phyloP scores from a whole-genome alignment of 2,329 filamentous ascomycete species.

The Nakataea oryzae region DNA sequence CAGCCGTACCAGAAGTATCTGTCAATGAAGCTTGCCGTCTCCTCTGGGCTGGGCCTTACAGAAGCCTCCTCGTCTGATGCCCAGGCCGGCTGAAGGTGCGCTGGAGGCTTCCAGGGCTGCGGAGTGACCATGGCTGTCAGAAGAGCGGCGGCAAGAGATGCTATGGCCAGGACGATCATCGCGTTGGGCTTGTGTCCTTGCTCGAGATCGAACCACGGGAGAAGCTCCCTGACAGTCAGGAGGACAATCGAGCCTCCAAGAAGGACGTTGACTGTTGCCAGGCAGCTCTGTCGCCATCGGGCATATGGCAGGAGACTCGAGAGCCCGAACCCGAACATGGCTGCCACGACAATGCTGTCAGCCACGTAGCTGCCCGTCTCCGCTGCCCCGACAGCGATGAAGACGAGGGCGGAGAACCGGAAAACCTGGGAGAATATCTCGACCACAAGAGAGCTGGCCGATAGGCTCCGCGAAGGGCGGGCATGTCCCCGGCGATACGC shows the following conservation, averaged over 20 bases:
- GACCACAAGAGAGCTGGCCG: background rate
- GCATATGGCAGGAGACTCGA: background rate
- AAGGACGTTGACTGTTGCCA: background rate
- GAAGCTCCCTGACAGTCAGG: background rate
- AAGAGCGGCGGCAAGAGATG: background rate
- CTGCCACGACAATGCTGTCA: background rate
- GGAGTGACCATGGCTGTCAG: background rate
- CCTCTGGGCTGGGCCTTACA: conserved; percentile 10
- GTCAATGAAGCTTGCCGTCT: conserved; percentile 20
- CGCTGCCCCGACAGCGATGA: background rate
- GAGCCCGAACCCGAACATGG: background rate
- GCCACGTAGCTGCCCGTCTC: background rate
- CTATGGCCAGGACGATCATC: background rate
- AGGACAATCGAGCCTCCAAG: background rate
- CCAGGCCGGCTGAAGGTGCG: background rate
- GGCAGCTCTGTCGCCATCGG: background rate
- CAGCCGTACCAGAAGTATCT: conserved; percentile 22
- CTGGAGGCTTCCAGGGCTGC: background rate
- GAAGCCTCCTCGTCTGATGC: background rate
- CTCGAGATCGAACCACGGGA: background rate
- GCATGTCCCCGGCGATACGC: background rate
- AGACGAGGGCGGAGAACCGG: background rate
- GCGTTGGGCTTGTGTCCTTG: background rate
- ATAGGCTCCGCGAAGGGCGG: background rate
- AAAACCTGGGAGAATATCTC: background rate